phyloP scores from a whole-genome alignment of 2,329 filamentous ascomycete species.

The Diaporthe caulivora region DNA sequence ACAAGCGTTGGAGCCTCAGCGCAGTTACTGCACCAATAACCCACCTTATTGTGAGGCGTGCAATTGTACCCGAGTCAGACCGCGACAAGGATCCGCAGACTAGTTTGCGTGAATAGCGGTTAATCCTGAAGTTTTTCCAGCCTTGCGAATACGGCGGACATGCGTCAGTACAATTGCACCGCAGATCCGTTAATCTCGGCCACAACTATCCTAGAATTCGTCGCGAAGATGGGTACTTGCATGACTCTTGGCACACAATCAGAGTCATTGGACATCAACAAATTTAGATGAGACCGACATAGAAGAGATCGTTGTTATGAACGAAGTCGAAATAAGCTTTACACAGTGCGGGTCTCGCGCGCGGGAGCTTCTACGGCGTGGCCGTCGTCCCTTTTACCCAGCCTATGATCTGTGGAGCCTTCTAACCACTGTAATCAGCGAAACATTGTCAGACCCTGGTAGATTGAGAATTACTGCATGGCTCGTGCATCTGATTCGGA shows the following conservation, averaged over 20 bases:
- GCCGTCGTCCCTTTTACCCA: background rate
- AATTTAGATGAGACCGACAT: slow-evolving; percentile 1
- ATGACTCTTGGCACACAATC: background rate
- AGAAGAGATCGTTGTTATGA: background rate
- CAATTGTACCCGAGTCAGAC: background rate
- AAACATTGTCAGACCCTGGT: background rate
- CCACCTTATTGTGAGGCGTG: background rate
- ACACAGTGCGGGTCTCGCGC: slow-evolving; percentile 3
- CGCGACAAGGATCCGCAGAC: background rate
- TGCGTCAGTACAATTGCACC: background rate
- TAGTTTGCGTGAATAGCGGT: background rate
- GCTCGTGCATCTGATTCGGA: background rate
- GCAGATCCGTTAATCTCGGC: background rate
- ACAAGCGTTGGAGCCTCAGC: background rate
- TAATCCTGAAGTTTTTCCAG: background rate
- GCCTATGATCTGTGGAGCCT: background rate
- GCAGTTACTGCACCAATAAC: background rate
- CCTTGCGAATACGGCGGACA: background rate
- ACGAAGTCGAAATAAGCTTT: background rate
- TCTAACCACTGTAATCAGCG: background rate
- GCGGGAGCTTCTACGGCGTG: background rate
- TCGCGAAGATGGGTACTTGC: background rate
- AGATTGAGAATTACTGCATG: background rate
- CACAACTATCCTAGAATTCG: background rate
- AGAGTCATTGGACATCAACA: background rate